Evolutionary conservation across 495 filamentous ascomycete species (phyloP), one percentile per base, ranked within the genome.

Genomic region (Tirmania nivea): DNA sequence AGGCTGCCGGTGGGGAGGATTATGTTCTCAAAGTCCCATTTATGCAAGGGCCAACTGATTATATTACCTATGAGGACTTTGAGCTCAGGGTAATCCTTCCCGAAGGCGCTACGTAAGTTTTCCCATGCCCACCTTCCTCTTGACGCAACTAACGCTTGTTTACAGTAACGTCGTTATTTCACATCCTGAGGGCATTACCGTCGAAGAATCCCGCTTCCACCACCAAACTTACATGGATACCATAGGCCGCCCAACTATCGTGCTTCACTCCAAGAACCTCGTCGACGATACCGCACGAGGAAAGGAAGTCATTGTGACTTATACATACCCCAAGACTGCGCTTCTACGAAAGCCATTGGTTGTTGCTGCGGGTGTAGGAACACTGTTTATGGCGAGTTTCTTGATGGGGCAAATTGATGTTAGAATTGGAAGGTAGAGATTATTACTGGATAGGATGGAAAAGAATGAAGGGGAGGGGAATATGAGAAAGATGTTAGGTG

Each of bases 11-110:
- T 21, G 68, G 69, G 3, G 78, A 84, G 36, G 73, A 75, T 6
- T 89, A 83, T 60, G 75, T 94, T n/a, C 74, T 97, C 35, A 90
- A 84, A 65, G 83, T 94, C 19, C 92, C 90, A n/a, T 92, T 97
- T 68, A 69, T 97, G 14, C 88, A 96, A 67, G 90, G 90, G 0
- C 87, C 86, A 34, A 89, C 81, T 69, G 90, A 97, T 66, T 85
- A 87, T 31, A 68, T 92, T 42, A 81, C 83, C 66, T 96, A 94
- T 60, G 83, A 83, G 64, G 74, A 83, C 56, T 76, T 93, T 17
- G 71, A 83, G 52, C 68, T 96, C 42, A 78, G 84, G 17, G 74
- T 97, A 37, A 73, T 96, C 53, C 69, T 97, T 17, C 90, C 90
- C 35, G 90, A 97, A 67, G 90, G 90, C 20, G 84, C 90, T 12